These are phyloP conservation scores for Coemansia sp. DNA, from an alignment of 192 early-diverging fungal species.

Conservation along the genomic window DNA sequence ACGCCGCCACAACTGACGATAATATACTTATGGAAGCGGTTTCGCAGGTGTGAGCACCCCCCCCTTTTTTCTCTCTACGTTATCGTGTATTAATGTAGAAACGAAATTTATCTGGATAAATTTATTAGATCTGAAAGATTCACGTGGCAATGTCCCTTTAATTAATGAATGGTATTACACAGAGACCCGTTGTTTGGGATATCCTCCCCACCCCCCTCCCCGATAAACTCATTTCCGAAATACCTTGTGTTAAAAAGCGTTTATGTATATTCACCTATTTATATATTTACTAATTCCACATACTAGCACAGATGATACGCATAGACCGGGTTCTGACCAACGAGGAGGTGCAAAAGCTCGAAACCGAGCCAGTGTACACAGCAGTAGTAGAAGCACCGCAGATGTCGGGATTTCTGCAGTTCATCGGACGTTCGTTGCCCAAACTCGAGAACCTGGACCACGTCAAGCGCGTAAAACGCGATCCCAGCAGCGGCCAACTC, in stretches of 20 bases:
- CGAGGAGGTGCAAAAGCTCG: constrained; percentile 40
- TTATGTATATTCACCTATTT: neutral
- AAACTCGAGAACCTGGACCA: constrained; percentile 39
- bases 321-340: constrained; percentile 23
- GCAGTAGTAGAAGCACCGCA: constrained; percentile 14
- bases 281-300: neutral
- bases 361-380: constrained; percentile 37
- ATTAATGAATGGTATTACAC: no score
- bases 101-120: no score
- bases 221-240: no score
- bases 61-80: no score
- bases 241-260: no score
- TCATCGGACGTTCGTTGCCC: constrained; percentile 20
- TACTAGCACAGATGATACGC: constrained; percentile 2
- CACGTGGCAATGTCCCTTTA: no score
- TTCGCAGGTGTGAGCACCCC: neutral
- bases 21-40: neutral
- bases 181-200: no score
- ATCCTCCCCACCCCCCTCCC: no score
- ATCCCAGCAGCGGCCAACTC: neutral
- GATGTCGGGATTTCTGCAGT: constrained; percentile 22
- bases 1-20: neutral
- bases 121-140: no score
- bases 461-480: constrained; percentile 40
- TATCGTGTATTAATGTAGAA: no score